Conservation (phyloP, 257 asterid genomes). For the Gentiana macrophylla region DNA sequence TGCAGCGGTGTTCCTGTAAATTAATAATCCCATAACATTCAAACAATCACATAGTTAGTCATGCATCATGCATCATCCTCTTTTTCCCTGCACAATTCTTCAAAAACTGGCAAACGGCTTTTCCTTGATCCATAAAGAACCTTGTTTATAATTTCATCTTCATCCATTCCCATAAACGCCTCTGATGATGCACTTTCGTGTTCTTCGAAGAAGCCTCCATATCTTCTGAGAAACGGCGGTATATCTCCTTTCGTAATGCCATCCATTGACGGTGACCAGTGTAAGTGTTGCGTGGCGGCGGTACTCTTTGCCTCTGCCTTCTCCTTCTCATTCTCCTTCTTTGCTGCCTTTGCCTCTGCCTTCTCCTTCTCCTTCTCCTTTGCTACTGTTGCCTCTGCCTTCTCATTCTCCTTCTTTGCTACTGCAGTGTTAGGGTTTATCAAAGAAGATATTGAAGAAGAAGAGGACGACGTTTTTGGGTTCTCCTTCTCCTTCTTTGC, state of each 20-base stretch:
- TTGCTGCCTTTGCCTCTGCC: not conserved
- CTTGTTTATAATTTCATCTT: not conserved
- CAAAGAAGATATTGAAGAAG: too few relatives aligned
- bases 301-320: not conserved
- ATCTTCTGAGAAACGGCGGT: too few relatives aligned
- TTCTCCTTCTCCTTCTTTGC: too few relatives aligned
- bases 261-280: constrained; percentile 3
- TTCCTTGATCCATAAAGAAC: not conserved
- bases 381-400: not conserved
- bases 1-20: not conserved
- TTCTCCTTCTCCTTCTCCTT: not conserved
- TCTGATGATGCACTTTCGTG: not conserved
- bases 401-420: not conserved
- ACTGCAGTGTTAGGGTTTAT: too few relatives aligned
- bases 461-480: too few relatives aligned
- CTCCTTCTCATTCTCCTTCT: not conserved
- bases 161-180: too few relatives aligned
- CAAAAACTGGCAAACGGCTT: not conserved
- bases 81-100: not conserved
- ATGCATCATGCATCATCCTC: too few relatives aligned
- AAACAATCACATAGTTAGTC: too few relatives aligned
- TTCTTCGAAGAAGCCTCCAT: not conserved
- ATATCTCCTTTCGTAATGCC: not conserved
- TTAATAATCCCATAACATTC: too few relatives aligned
- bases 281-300: too few relatives aligned